A percentile compares a stretch with the other conserved stretches of the same genome.
Conservation (phyloP, 148 eudicot species). For the Hydrangea macrophylla region DNA sequence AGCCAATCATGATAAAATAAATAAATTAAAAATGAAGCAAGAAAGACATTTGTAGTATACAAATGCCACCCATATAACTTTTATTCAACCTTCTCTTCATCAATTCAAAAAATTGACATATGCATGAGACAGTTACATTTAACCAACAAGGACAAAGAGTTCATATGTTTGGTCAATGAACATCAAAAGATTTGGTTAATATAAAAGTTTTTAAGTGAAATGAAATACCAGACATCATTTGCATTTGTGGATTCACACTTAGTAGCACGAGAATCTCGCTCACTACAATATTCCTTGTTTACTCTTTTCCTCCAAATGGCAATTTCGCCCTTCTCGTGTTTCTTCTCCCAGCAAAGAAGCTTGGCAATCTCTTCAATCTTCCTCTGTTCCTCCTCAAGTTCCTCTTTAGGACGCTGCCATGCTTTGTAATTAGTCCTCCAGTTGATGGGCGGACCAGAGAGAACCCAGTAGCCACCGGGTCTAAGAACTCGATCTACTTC, state of each 20-base stretch:
- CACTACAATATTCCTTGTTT: conserved; percentile 28
- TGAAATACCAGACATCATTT: conserved; percentile 43
- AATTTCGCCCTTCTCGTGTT: conserved; percentile 47
- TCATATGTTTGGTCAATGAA: neutral
- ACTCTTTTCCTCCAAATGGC: conserved; percentile 53
- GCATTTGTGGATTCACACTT: conserved; percentile 40
- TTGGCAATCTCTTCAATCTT: conserved; percentile 49
- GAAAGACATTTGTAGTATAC: neutral
- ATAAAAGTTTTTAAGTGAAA: conserved; percentile 1
- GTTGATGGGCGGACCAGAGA: conserved; percentile 55
- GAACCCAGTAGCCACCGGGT: conserved; percentile 59
- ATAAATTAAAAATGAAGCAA: neutral
- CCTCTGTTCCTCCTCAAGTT: conserved; percentile 46
- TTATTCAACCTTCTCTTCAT: neutral
- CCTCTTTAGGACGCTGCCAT: conserved; percentile 51
- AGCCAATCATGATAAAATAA: neutral
- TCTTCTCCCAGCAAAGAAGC: conserved; percentile 62
- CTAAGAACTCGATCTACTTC: conserved; percentile 60
- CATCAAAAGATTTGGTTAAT: neutral
- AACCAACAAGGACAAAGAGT: neutral
- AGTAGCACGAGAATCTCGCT: conserved; percentile 38
- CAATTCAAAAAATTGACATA: neutral
- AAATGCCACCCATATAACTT: neutral
- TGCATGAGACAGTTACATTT: neutral
- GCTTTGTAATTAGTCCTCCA: conserved; percentile 44